Conservation (phyloP, 805 yeast genomes). For the Metschnikowia proteae region DNA sequence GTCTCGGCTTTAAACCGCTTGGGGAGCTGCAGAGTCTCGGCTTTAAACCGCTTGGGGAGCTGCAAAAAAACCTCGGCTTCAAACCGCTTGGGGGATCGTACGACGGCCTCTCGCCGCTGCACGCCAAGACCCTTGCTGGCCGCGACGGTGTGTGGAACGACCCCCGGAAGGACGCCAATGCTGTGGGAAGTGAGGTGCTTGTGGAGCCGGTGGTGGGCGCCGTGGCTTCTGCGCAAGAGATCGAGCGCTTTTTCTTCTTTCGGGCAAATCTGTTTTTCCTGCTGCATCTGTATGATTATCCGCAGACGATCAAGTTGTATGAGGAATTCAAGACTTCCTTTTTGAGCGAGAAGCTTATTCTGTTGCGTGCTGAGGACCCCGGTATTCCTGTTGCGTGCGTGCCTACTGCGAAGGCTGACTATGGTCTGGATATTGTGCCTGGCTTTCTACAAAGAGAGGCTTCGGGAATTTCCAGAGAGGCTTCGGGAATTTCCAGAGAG, state of each 20-base stretch:
- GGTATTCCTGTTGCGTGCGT: neutral
- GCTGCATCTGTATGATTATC: conserved; percentile 39
- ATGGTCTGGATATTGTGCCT: neutral
- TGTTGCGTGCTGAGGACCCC: conserved; percentile 12
- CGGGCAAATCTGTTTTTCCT: conserved; percentile 42
- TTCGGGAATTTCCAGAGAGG: no score
- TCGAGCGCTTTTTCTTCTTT: conserved; percentile 38
- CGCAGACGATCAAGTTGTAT: conserved; percentile 40
- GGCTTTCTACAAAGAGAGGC: neutral
- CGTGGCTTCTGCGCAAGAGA: conserved; percentile 21
- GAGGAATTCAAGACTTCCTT: conserved; percentile 43
- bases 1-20: no score
- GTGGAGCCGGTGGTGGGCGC: neutral
- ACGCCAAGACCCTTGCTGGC: neutral
- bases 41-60: no score
- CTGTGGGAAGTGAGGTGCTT: conserved; percentile 7
- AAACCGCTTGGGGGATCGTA: no score
- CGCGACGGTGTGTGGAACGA: neutral
- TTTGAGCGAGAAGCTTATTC: conserved; percentile 39
- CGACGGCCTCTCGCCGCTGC: no score
- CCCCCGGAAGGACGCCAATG: neutral
- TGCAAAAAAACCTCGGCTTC: no score
- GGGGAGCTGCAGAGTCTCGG: no score
- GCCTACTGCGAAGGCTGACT: neutral
- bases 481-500: no score